Base-by-base conservation (phyloP, 495 filamentous ascomycete genomes). In the Cryomyces minteri region DNA sequence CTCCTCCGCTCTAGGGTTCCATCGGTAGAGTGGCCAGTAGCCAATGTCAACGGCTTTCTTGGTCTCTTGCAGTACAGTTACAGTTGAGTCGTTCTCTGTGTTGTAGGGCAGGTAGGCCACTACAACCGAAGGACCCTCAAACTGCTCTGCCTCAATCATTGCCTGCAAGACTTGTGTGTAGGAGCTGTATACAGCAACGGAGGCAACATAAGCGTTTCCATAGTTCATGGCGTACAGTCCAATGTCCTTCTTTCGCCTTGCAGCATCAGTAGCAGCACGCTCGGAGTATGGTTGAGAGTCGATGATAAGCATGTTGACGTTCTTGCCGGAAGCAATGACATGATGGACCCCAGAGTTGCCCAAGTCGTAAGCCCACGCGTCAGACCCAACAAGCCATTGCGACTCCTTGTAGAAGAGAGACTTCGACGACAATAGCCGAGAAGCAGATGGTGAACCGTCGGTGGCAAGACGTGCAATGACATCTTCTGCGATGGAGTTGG, bases 181-280 rank as follows among this genome's bases (percentile, higher is more conserved):
- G 4, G 90, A 95, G 66, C 88, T 85, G 70, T 98, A 98, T n/a
- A 96, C 92, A 14, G 90, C 90, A 34, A 88, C 86, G 5, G 92
- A 96, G 5, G 90, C 90, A 47, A 98, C 92, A 55, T 96, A 98
- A 29, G 85, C 83, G 59, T 96, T 98, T 37, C 92, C 90, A 54
- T 82, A 94, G 67, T 96, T 96, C 90, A 98, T 98, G 36, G 90
- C 92, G 55, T 98, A 98, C 12, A 98, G 69, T 31, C 90, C 90
- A 59, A 98, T 94, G 56, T 98, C 90, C 71, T 98, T 98, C 82
- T 98, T 98, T 44, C 90, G 69, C 58, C 88, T 77, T 40, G 80
- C 77, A 6, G 87, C 77, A 63, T 98, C 92, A 31, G 82, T 77
- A 32, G 79, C 83, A 31, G 80, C 70, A 48, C 83, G 80, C 61